Base-by-base conservation (phyloP, 345 rosid species). In the Gossypium arboreum region DNA sequence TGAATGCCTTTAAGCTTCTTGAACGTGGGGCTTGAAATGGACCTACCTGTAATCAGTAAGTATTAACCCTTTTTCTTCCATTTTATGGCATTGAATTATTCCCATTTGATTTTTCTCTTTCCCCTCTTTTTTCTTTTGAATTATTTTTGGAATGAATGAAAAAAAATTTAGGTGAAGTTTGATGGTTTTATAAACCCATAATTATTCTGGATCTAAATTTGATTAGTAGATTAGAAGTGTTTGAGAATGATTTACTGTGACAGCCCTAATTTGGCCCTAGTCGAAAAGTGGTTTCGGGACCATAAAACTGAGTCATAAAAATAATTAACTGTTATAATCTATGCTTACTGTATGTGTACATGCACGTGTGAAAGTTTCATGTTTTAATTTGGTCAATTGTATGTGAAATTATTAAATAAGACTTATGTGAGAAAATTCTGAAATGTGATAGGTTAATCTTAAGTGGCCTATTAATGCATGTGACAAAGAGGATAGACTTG, bases 1-100 rank as follows among this genome's bases (percentile, higher is more conserved):
- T 89, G 81, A 89, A 89, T 76, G 92, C 92, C 44, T 87, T 91
- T 68, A 87, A 91, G 87, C 96, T 91, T 47, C 96, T 89, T 61
- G 91, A 91, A 78, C 58, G 89, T 85, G 75, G 96, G 93, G 75
- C 88, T 91, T 78, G 93, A 91, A 81, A 91, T 91, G 92, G 93
- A 91, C 86, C 86, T 91, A 75, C 96, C 93, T 41, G 93, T 91
- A 75, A 89, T 91, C 78, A 89, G 90, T 91, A 89, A 83, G 89
- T 74, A 24, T 68, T 71, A 8, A 11, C 20, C n/a, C 55, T 9
- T 74, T 47, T 44, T 71, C 34, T 8, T 65, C 39, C 57, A 15
- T 56, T 56, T 56, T 56, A 18, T 52, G 61, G 62, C 18, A 55
- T 34, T 27, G 1, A 73, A 29, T 68, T 75, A 44, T 72, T 13